Evolutionary conservation across 306 rosid genomes (phyloP).

Genomic region (Castanea sativa): DNA sequence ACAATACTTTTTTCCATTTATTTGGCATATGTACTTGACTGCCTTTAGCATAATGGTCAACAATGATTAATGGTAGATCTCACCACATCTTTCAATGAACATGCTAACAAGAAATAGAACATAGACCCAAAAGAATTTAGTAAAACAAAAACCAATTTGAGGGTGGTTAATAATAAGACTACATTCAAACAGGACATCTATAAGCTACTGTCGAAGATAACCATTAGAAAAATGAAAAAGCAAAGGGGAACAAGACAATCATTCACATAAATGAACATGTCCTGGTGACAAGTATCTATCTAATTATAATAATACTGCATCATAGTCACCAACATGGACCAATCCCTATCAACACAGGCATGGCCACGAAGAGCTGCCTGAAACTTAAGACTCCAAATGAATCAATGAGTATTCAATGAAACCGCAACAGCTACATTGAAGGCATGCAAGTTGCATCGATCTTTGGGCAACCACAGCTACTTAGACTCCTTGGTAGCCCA

Average conservation of each 20-base stretch:
- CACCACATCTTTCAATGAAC: too few species aligned
- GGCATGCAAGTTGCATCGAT: conserved; percentile 23
- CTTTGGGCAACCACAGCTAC: conserved; percentile 41
- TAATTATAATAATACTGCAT: background rate
- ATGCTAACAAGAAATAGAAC: too few species aligned
- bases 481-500: conserved; percentile 29
- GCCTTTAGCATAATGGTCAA: too few species aligned
- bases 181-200: background rate
- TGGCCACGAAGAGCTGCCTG: conserved; percentile 8
- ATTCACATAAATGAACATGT: background rate
- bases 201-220: background rate
- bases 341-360: conserved; percentile 4
- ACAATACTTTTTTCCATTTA: too few species aligned
- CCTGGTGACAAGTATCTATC: background rate
- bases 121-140: background rate
- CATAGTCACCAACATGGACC: background rate
- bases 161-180: background rate
- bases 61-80: too few species aligned
- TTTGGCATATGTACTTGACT: too few species aligned
- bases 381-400: background rate
- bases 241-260: background rate
- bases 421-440: conserved; percentile 33
- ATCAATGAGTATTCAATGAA: conserved; percentile 11
- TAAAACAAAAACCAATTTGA: too few species aligned
- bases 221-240: background rate